Conservation (phyloP, 2,329 filamentous ascomycete genomes). For the Verticillium klebahnii region DNA sequence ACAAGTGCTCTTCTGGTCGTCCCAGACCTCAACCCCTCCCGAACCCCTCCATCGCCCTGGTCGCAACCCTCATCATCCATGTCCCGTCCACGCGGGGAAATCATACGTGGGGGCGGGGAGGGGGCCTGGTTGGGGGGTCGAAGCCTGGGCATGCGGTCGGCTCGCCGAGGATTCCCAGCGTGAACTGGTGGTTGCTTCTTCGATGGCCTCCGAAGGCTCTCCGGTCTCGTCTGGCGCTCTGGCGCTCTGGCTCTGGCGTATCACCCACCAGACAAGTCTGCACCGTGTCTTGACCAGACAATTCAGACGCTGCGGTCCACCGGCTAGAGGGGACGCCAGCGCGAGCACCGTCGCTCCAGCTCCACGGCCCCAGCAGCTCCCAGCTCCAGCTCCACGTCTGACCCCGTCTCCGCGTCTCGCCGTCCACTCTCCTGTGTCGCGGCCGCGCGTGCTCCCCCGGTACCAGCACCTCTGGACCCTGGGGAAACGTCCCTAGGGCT, state of each 20-base stretch:
- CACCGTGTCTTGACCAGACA: not conserved
- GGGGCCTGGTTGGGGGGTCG: not conserved
- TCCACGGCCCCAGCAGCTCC: not conserved
- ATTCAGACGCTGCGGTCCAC: not conserved
- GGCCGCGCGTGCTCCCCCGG: not conserved
- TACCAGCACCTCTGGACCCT: not conserved
- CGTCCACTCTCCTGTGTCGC: not conserved
- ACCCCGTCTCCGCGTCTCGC: not conserved
- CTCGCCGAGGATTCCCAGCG: not conserved
- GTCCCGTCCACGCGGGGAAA: conserved; percentile 1
- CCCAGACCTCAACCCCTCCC: not conserved
- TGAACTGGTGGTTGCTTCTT: not conserved
- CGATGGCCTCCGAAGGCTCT: not conserved
- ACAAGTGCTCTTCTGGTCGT: not conserved
- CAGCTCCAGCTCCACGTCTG: not conserved
- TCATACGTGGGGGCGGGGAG: conserved; percentile 2
- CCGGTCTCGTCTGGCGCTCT: not conserved
- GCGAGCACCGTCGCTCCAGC: not conserved
- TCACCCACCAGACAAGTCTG: not conserved
- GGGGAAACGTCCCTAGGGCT: not conserved
- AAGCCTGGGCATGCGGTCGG: not conserved
- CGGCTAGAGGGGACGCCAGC: not conserved
- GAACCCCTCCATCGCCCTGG: not conserved
- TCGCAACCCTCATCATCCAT: not conserved
- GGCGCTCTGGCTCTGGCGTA: not conserved